Evolutionary conservation across 2,329 filamentous ascomycete genomes (phyloP), one percentile per base, ranked within the genome.

Genomic region (Xylaria sp.): DNA sequence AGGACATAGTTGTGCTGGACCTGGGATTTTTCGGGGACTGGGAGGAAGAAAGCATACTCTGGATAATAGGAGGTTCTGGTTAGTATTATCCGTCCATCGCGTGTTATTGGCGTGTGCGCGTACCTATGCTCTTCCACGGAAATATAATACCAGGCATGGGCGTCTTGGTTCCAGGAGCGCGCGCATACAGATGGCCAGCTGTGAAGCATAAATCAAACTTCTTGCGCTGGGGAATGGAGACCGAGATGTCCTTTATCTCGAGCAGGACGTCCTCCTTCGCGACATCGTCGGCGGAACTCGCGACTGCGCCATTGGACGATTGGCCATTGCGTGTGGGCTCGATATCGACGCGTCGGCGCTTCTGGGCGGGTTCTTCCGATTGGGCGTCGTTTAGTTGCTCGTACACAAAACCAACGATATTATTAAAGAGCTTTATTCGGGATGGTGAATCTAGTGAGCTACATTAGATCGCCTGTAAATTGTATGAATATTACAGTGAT

Each of bases 161-260:
- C 27, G 81, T 80, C 1, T 83, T 83, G 1, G 86, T 85, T 51
- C 84, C 84, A 0, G 86, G 81, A 0, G 81, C 80, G 42, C 85
- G 83, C 14, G 88, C 88, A 70, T 90, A 90, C 39, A 91, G 74
- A 70, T 87, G 86, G 68, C 84, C 83, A 5, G 83, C 79, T 2
- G 89, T 91, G 69, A 91, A 86, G 77, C 87, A 89, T 8, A 92
- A 77, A 71, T 89, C 87, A 72, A 88, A 88, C 78, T 91, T 92
- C 79, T 92, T 92, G 70, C 90, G 83, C 79, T 89, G 88, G 0
- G 90, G 90, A 3, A 90, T 83, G 0, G 88, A 86, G n/a, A 91
- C 83, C 0, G 89, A 91, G 21, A 92, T 88, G 53, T 91, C 89
- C 77, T 89, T 89, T 67, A 91, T 82, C 70, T 86, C 86, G 19